Evolutionary conservation across 192 early-diverging fungal species (phyloP), one percentile per base, ranked within the genome.

Genomic region (Lunasporangiospora selenospora): DNA sequence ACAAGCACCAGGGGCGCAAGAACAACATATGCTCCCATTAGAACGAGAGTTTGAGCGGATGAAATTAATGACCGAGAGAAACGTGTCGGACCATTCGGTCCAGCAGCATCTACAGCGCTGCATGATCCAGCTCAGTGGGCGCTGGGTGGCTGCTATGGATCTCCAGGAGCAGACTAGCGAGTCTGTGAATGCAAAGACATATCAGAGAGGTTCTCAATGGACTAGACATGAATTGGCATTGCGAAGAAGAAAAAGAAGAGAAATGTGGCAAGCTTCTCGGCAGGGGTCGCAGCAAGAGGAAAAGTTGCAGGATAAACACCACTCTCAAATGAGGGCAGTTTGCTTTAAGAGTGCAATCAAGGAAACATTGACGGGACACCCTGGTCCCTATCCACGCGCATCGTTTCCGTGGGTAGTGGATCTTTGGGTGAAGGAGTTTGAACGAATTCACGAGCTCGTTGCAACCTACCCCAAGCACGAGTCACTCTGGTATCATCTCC

Each of bases 61-160:
- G 69, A 67, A 61, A 43, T 23, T 16, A 4, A 77, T 80, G 63
- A 53, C 76, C 4, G 50, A 67, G 45, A 42, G 53, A 19, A 78
- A 82, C 48, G 42, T 85, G 4, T 81, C 79, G 7, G 83, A 85
- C 58, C 77, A 85, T 40, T 79, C 83, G 13, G 67, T 75, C 16
- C 49, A 79, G 6, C 81, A 82, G 15, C 69, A 82, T 59, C 49
- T 77, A 18, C 70, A 82, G 53, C 70, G 58, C 18, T 69, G 75
- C 37, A 56, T 85, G 53, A 19, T 63, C 9, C 54, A 53, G 13
- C 36, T 77, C 33, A 57, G 59, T 43, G 54, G 65, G 12, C 33
- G 37, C 4, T 73, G 69, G 69, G 43, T 57, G 23, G 69, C 63
- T 4, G 54, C 58, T 27, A 24, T 32, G 36, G 36, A 3, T 45